These are phyloP conservation scores for Sporisorium graminicola DNA, from an alignment of 1,284 basidiomycete genomes.

Conservation along the genomic window DNA sequence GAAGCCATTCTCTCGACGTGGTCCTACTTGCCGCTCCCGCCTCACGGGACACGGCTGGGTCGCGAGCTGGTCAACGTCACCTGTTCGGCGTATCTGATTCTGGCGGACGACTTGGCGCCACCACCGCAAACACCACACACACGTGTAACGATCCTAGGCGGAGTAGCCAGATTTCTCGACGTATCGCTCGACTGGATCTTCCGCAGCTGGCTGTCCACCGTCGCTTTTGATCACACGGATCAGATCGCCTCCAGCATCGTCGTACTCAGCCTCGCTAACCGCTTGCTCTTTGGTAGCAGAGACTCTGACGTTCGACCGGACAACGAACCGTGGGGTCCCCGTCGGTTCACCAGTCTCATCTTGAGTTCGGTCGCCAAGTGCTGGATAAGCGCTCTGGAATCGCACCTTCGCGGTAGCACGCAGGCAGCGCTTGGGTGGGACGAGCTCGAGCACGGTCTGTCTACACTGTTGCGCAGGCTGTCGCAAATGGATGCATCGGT, in stretches of 20 bases:
- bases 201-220: conserved; percentile 17
- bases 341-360: background rate
- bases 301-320: background rate
- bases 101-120: conserved; percentile 16
- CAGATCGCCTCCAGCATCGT: conserved; percentile 6
- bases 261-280: conserved; percentile 4
- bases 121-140: no score
- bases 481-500: conserved; percentile 3
- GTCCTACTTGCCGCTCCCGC: conserved; percentile 43
- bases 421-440: conserved; percentile 6
- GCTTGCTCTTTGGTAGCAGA: conserved; percentile 8
- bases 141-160: background rate
- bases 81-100: conserved; percentile 10
- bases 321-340: background rate
- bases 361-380: conserved; percentile 24
- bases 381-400: conserved; percentile 18
- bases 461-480: conserved; percentile 7
- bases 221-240: conserved; percentile 17
- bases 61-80: conserved; percentile 21
- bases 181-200: conserved; percentile 35
- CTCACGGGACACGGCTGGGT: conserved; percentile 15
- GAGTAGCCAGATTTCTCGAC: conserved; percentile 21
- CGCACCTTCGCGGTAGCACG: conserved; percentile 3
- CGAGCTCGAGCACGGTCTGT: background rate
- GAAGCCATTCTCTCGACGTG: conserved; percentile 37